Base-by-base conservation (phyloP, 176 grass and related monocot species). In the Rhipidocladum racemiflorum region DNA sequence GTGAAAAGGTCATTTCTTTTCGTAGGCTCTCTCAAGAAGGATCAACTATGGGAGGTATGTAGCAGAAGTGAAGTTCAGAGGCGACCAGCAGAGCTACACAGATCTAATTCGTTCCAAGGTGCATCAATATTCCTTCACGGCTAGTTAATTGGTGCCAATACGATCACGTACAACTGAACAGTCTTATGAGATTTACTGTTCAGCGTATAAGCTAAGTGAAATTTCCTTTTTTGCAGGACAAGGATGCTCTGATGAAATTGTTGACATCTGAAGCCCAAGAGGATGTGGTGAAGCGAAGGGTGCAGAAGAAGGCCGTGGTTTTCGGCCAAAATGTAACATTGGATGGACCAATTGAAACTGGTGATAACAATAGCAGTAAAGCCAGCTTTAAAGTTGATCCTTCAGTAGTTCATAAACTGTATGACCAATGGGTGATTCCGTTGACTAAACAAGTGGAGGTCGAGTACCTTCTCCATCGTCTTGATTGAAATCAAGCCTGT, bases 381-480 rank as follows among this genome's bases (percentile, higher is more conserved):
- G 57, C 77, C 4, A 65, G 54, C 11, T 91, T 84, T 75, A 94
- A 98, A 78, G 84, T 95, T 25, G 84, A 91, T 44, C 95, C 95
- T 84, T 81, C 29, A 0, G 76, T 93, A 7, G 72, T 90, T 23
- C 86, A 84, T 13, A 73, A 84, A 16, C 89, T 95, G 12, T 98
- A 95, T 70, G 88, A 95, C 12, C 60, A 90, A 40, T 95, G 95
- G 95, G 88, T 98, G 65, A 98, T 98, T 14, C 95, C 92, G 9
- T 30, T 93, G 27, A 98, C 95, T 3, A 98, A 98, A 69, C 45
- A 82, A 44, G 90, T 98, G 66, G 88, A 98, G 86, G 61, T 98
- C 12, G 84, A 98, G 28, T 98, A 93, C 80, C 90, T 98, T 36
- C 90, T 98, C 59, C 88, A 46, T 49, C 90, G 92, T 42, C 90